Evolutionary conservation across 2,329 filamentous ascomycete species (phyloP), one percentile per base, ranked within the genome.

Genomic region (Penicillium paneum): DNA sequence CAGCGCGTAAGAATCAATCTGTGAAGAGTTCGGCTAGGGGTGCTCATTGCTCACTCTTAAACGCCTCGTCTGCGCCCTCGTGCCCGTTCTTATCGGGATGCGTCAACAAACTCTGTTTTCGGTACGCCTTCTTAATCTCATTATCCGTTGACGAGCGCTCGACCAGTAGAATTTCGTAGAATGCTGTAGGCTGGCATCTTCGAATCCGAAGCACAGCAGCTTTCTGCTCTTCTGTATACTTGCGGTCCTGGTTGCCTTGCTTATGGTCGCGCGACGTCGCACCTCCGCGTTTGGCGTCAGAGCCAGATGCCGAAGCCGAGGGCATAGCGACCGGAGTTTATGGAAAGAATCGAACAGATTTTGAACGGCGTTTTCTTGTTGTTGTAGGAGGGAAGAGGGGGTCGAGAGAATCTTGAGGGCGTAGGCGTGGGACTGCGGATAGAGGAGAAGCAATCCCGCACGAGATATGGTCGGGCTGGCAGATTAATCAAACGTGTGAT

Each of bases 61-160:
- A 99, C 31, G 94, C 94, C 78, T 99, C 94, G 72, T 97, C 94
- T 52, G 94, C 93, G 56, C 95, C 86, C 35, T 93, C 87, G 72
- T 97, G 92, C 47, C 92, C 92, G 81, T 99, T 99, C 80, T 99
- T 99, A 80, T 99, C 94, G 60, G 94, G 94, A 79, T 99, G 94
- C 56, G 94, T 99, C 69, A 97, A 81, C 67, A 99, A 79, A 71
- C 89, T 94, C 71, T 95, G 82, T 77, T 96, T 97, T 69, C 93
- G 85, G 77, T 99, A 99, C 7, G 94, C 93, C 79, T 97, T 97
- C 75, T 97, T 99, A 71, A 99, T 91, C 68, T 97, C 93, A 58
- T 80, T 75, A 64, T 97, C 93, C 45, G 85, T 85, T 46, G 78
- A 75, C 59, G 88, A 85, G 59, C 80, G 79, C 64, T 87, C 83